phyloP scores from a whole-genome alignment of 441 rosid species.

The Capsella rubella region DNA sequence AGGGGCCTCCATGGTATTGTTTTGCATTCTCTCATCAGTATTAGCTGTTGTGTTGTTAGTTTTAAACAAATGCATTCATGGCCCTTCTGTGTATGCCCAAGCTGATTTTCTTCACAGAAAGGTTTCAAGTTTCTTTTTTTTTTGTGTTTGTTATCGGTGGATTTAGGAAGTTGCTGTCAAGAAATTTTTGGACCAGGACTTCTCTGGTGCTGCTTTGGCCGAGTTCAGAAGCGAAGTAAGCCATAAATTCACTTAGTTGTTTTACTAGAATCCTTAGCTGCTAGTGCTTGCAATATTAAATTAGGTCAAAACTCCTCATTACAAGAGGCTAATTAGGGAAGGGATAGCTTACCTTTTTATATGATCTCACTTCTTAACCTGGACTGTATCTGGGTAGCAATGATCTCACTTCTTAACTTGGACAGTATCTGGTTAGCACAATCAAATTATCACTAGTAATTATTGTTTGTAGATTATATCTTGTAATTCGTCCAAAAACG shows the following conservation, averaged over 20 bases:
- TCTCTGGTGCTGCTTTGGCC: slow-evolving; percentile 96
- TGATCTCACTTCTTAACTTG: slow-evolving; percentile 13
- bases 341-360: slow-evolving; percentile 9
- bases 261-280: slow-evolving; percentile 15
- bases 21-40: slow-evolving; percentile 1
- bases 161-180: slow-evolving; percentile 98
- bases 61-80: background rate
- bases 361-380: slow-evolving; percentile 15
- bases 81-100: slow-evolving; percentile 4
- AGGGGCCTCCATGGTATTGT: background rate
- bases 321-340: slow-evolving; percentile 22
- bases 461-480: background rate
- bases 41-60: slow-evolving; percentile 6
- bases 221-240: slow-evolving; percentile 99
- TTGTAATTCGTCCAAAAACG: background rate
- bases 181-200: slow-evolving; percentile 99
- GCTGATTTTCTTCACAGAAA: slow-evolving; percentile 7
- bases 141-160: slow-evolving; percentile 35
- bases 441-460: slow-evolving; percentile 4
- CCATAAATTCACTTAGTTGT: slow-evolving; percentile 34
- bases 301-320: background rate
- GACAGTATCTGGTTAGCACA: background rate
- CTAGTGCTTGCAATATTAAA: slow-evolving; percentile 8
- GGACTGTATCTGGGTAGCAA: slow-evolving; percentile 6
- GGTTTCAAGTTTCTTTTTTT: slow-evolving; percentile 19